These are phyloP conservation scores for Eimeria brunetti DNA, from an alignment of 169 alveolate species.

Conservation along the genomic window DNA sequence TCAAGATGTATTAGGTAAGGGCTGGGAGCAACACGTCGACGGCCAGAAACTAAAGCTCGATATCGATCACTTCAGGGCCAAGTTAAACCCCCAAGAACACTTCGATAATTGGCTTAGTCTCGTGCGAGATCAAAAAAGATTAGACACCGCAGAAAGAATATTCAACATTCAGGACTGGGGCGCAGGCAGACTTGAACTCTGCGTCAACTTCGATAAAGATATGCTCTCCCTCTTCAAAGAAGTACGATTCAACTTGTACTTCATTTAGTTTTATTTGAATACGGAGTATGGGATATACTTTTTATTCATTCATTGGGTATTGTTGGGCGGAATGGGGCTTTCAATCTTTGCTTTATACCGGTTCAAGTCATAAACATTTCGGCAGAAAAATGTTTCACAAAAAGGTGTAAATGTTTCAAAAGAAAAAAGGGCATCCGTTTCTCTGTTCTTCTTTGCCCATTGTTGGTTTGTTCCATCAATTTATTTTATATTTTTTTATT, in stretches of 20 bases:
- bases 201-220: slow-evolving; percentile 88
- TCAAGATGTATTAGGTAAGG: slow-evolving; percentile 95
- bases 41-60: slow-evolving; percentile 95
- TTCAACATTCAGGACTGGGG: slow-evolving; percentile 76
- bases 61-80: slow-evolving; percentile 94
- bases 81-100: slow-evolving; percentile 85
- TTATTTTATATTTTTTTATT: too few relatives aligned
- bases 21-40: slow-evolving; percentile 96
- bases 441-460: too few relatives aligned
- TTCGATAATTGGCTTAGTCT: slow-evolving; percentile 91
- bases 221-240: slow-evolving; percentile 84
- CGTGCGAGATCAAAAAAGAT: slow-evolving; percentile 86
- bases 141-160: slow-evolving; percentile 81
- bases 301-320: too few relatives aligned
- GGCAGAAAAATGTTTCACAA: too few relatives aligned
- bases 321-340: too few relatives aligned
- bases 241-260: slow-evolving; percentile 17
- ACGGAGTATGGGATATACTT: not conserved
- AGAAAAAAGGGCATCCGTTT: too few relatives aligned
- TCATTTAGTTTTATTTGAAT: not conserved
- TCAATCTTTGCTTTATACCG: too few relatives aligned
- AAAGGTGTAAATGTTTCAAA: too few relatives aligned
- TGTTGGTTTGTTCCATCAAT: too few relatives aligned
- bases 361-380: too few relatives aligned
- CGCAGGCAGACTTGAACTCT: slow-evolving; percentile 82